Base-by-base conservation (phyloP, 768 basidiomycete species). In the Russula foetens region DNA sequence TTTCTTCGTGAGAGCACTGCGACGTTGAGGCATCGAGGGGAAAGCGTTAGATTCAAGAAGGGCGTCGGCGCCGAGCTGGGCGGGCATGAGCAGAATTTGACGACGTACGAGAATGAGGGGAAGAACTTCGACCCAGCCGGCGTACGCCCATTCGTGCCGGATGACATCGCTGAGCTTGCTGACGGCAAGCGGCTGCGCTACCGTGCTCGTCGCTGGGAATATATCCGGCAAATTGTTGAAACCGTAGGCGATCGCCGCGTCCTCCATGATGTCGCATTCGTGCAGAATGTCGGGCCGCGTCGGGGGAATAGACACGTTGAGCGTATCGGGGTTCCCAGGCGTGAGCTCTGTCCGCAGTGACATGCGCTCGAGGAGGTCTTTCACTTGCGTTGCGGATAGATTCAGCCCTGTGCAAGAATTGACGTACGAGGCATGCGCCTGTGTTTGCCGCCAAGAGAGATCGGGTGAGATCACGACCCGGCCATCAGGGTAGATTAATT, bases 201-300 rank as follows among this genome's bases (percentile, higher is more conserved):
- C 91, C 7, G 97, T 98, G 71, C 88, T 95, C 19, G 95, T 97
- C 7, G 84, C 75, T 1, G 97, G 97, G 83, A 99, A 94, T 15
- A 84, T 85, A 67, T 90, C 82, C 2, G 92, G 91, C 28, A 99
- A 80, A 68, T 96, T 97, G 77, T 99, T 98, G 79, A 93, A 98
- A 2, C 97, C 97, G 70, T 95, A 97, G 0, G 94, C 97, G 65
- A 99, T 91, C 11, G 97, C 97, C 2, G 88, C 92, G 65, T 99
- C 97, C 71, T 99, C 97, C 86, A 99, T 90, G 70, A 98, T 82
- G 71, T 99, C 97, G 69, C 95, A 97, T 72, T 98, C 94, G 71
- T 99, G 97, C 56, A 99, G 76, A 66, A 99, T 98, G 70, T 99
- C 97, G 1, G 97, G 94, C 39, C 97, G 84, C n/a, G 94, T 98